Conservation (phyloP, 768 basidiomycete genomes). For the Asterophora parasitica region DNA sequence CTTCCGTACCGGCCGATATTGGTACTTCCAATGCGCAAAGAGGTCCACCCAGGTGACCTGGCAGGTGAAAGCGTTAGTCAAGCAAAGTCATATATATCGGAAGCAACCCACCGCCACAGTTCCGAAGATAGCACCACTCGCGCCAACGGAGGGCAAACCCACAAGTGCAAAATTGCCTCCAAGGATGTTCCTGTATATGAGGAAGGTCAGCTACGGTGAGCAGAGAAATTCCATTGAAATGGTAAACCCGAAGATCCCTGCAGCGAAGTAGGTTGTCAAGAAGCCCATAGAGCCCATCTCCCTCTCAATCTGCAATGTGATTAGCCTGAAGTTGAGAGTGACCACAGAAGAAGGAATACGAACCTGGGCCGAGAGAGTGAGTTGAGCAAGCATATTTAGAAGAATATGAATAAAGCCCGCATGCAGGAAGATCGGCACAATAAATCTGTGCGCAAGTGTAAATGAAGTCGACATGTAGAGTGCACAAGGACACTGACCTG, state of each 20-base stretch:
- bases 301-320: conserved; percentile 62
- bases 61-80: neutral
- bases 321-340: neutral
- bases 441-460: conserved; percentile 51
- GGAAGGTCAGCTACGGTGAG: neutral
- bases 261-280: conserved; percentile 79
- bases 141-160: conserved; percentile 85
- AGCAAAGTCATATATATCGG: too few species aligned
- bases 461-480: neutral
- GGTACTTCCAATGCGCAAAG: conserved; percentile 87
- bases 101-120: conserved; percentile 59
- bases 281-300: conserved; percentile 91
- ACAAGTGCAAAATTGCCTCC: conserved; percentile 93
- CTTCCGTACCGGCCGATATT: conserved; percentile 76
- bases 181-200: conserved; percentile 61
- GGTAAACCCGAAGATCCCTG: conserved; percentile 85
- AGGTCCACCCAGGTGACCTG: conserved; percentile 85
- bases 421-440: conserved; percentile 87
- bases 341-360: neutral
- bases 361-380: conserved; percentile 76
- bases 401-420: conserved; percentile 93
- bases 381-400: conserved; percentile 87
- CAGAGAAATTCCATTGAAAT: neutral
- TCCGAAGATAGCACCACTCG: conserved; percentile 90
- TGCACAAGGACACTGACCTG: conserved; percentile 24